Conservation (phyloP, 2,329 filamentous ascomycete species). For the Blastomyces gilchristii region DNA sequence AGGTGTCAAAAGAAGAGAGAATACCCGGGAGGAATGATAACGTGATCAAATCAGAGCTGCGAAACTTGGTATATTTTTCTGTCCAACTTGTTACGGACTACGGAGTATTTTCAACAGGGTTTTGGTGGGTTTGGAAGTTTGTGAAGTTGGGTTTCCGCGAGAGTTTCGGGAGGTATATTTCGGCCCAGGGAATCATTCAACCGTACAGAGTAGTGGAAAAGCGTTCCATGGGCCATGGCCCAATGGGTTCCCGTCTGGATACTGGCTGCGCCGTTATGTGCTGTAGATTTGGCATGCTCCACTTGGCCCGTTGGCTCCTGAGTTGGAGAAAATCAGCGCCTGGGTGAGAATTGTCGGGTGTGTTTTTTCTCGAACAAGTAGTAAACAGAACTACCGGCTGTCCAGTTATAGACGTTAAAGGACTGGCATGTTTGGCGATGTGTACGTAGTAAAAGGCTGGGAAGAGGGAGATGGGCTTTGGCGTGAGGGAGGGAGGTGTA, state of each 20-base stretch:
- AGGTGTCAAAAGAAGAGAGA: conserved; percentile 1
- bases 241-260: not conserved
- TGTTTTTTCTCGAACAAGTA: not conserved
- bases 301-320: not conserved
- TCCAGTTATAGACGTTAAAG: not conserved
- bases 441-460: not conserved
- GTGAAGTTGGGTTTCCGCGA: not conserved
- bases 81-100: not conserved
- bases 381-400: not conserved
- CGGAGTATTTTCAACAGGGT: not conserved
- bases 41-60: not conserved
- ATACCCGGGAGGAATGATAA: not conserved
- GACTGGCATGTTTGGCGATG: not conserved
- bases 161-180: conserved; percentile 4
- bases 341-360: not conserved
- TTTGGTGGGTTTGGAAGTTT: not conserved
- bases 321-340: not conserved
- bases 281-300: conserved; percentile 5
- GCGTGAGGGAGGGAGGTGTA: not conserved
- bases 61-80: not conserved
- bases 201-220: not conserved
- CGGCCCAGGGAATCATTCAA: not conserved
- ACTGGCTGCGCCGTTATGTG: not conserved
- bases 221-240: not conserved
- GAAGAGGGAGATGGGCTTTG: not conserved